phyloP scores from a whole-genome alignment of 169 alveolate genomes.

The Cryptosporidium ubiquitum region DNA sequence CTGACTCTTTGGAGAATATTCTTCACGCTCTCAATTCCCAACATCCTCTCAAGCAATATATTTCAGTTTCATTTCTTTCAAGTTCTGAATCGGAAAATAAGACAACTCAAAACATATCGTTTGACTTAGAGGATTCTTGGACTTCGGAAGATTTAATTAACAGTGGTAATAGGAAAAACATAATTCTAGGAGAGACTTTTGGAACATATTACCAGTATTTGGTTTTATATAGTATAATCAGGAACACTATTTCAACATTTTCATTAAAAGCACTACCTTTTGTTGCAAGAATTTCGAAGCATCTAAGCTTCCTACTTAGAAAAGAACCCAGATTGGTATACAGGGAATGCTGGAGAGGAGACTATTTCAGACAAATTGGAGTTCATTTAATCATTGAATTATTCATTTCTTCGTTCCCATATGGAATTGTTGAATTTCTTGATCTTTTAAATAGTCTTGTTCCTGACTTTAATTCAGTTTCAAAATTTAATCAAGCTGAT shows the following conservation, averaged over 20 bases:
- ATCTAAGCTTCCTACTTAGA: constrained; percentile 27
- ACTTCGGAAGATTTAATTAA: neutral
- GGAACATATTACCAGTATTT: constrained; percentile 62
- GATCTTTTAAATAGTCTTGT: constrained; percentile 48
- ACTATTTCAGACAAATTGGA: constrained; percentile 68
- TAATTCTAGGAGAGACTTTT: constrained; percentile 36
- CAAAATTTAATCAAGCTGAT: constrained; percentile 20
- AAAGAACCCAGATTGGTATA: constrained; percentile 49
- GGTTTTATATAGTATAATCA: constrained; percentile 25
- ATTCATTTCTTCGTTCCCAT: constrained; percentile 44
- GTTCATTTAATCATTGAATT: constrained; percentile 54
- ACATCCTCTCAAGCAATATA: constrained; percentile 20
- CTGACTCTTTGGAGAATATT: constrained; percentile 55
- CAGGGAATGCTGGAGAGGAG: constrained; percentile 74
- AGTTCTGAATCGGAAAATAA: neutral
- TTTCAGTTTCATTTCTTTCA: constrained; percentile 20
- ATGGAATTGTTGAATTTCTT: constrained; percentile 64
- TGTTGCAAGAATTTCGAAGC: constrained; percentile 36
- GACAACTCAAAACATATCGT: neutral
- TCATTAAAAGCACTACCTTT: constrained; percentile 33
- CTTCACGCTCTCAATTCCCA: constrained; percentile 30
- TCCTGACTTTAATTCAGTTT: constrained; percentile 43
- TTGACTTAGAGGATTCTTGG: neutral
- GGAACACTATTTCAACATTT: constrained; percentile 55
- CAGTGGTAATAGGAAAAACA: neutral